These are phyloP conservation scores for Loxodes magnus DNA, from an alignment of 73 alveolate genomes.

Conservation along the genomic window DNA sequence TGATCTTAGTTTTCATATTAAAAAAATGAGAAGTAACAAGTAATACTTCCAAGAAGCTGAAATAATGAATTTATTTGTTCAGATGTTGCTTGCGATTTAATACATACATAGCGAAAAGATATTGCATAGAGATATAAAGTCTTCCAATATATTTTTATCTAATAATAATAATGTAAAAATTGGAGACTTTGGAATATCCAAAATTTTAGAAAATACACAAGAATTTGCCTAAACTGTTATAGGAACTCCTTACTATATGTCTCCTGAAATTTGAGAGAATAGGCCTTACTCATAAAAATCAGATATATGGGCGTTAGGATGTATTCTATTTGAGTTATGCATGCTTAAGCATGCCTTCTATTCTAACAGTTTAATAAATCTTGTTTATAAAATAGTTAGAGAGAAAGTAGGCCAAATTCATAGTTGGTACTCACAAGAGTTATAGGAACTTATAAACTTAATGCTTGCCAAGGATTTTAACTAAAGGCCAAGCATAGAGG, in stretches of 20 bases:
- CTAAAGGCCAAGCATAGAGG: too few species aligned
- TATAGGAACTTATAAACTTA: too few species aligned
- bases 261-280: slow-evolving; percentile 85
- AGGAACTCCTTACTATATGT: slow-evolving; percentile 39
- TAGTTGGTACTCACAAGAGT: too few species aligned
- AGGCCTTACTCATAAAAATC: slow-evolving; percentile 82
- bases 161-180: slow-evolving; percentile 32
- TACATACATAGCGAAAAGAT: slow-evolving; percentile 64
- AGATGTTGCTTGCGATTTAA: slow-evolving; percentile 46
- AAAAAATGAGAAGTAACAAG: slow-evolving; percentile 21
- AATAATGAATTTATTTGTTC: slow-evolving; percentile 56
- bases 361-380: too few species aligned
- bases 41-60: slow-evolving; percentile 57
- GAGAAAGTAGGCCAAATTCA: too few species aligned
- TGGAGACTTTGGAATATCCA: slow-evolving; percentile 60
- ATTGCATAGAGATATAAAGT: slow-evolving; percentile 75
- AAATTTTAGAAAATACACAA: slow-evolving; percentile 23
- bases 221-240: slow-evolving; percentile 20
- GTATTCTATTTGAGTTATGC: slow-evolving; percentile 92
- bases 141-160: slow-evolving; percentile 31
- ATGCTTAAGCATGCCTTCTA: slow-evolving; percentile 88
- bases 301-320: slow-evolving; percentile 98
- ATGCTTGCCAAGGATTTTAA: too few species aligned
- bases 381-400: too few species aligned
- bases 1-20: slow-evolving; percentile 51